A percentile compares a stretch with the other conserved stretches of the same genome.
Conservation (phyloP, 2,329 filamentous ascomycete species). For the Xylaria sp. region DNA sequence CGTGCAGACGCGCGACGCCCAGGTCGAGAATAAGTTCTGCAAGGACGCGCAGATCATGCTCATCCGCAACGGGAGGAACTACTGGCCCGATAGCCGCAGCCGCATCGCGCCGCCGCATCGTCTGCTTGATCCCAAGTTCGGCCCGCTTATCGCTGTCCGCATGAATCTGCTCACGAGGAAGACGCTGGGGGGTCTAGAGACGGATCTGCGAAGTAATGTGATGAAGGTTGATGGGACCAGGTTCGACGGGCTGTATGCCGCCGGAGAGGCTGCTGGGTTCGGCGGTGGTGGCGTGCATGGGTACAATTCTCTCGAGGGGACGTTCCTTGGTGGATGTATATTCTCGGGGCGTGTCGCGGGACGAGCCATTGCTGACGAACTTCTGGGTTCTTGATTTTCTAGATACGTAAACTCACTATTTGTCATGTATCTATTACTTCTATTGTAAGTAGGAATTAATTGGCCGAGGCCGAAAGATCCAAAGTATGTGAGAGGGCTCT, state of each 20-base stretch:
- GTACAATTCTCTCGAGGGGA: constrained; percentile 66
- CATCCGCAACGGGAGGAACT: constrained; percentile 60
- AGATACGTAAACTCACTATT: no score
- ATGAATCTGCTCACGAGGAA: constrained; percentile 67
- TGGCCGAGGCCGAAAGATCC: no score
- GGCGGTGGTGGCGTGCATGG: constrained; percentile 68
- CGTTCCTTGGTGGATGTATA: constrained; percentile 67
- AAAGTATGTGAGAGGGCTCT: no score
- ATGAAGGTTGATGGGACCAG: constrained; percentile 54
- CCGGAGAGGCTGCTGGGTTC: constrained; percentile 65
- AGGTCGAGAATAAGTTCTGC: constrained; percentile 61
- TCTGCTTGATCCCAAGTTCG: constrained; percentile 59
- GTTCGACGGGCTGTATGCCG: constrained; percentile 64
- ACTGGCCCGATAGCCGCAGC: constrained; percentile 59
- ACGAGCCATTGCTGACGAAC: constrained; percentile 57
- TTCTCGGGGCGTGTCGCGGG: constrained; percentile 66
- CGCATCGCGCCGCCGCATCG: constrained; percentile 61
- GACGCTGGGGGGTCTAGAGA: constrained; percentile 65
- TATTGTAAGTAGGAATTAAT: no score
- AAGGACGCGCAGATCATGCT: constrained; percentile 69
- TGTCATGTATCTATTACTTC: no score
- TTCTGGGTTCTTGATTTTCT: constrained; percentile 35
- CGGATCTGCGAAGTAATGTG: constrained; percentile 61
- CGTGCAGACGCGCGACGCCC: constrained; percentile 59
- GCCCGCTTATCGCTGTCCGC: constrained; percentile 64